Evolutionary conservation across 176 grass and related monocot genomes (phyloP), one percentile per base, ranked within the genome.

Genomic region (Musa troglodytarum): DNA sequence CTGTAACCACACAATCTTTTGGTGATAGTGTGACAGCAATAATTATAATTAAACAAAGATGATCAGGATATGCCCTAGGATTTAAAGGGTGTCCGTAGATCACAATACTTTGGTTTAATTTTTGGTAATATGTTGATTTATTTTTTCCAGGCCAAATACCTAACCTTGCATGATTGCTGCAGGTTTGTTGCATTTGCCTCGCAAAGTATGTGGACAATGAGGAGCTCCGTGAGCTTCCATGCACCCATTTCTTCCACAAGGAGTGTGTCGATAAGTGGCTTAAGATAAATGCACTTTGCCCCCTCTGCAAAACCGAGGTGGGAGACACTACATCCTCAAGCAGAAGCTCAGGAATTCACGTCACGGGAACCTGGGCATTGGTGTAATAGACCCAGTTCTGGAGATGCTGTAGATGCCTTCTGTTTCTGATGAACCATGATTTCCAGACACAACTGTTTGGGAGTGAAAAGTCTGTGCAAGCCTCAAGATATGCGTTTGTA

Each of bases 211-310:
- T 77, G 0, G 89, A 98, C 70, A 78, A 98, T 21, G 94, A 98
- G 57, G 90, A 93, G 25, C 78, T 98, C 6, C 83, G 94, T 0
- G 90, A 98, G 52, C 94, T 98, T 68, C 82, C 94, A 53, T 98
- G 94, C 51, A 21, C 63, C 0, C 94, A 98, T 55, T 86, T 91
- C 65, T 98, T 98, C 77, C 94, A 98, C 76, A 86, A 87, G 80
- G 94, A 98, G 11, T 98, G 94, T 50, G 83, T 98, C 28, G 94
- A 98, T 28, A 93, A 98, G 77, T 98, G 94, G 94, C 87, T 98
- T 49, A 87, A 91, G 79, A 98, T 98, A 75, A 98, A 93, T 52
- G 90, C 94, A 6, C 8, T 93, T 54, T 98, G 94, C 34, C 94
- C 94, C 75, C 90, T 98, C 54, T 98, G 94, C 75, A 93, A 98